These are phyloP conservation scores for Boletus sp. DNA, from an alignment of 768 basidiomycete genomes.

Conservation along the genomic window DNA sequence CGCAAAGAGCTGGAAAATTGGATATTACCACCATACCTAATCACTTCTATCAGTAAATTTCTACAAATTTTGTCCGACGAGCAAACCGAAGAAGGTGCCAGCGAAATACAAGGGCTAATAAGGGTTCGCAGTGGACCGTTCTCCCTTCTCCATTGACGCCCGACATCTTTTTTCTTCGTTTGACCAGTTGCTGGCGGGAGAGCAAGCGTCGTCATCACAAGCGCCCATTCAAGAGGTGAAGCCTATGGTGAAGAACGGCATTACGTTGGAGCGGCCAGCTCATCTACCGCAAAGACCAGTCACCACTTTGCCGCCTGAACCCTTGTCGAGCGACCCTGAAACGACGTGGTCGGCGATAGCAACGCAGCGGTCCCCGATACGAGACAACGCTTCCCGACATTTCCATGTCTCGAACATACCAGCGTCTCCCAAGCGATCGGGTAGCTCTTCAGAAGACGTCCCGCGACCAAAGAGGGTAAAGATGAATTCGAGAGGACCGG, in stretches of 20 bases:
- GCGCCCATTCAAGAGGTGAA: slow-evolving; percentile 12
- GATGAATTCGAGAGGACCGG: slow-evolving; percentile 27
- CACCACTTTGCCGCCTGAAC: slow-evolving; percentile 5
- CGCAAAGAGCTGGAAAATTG: slow-evolving; percentile 43
- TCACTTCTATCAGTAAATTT: slow-evolving; percentile 34
- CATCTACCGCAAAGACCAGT: slow-evolving; percentile 29
- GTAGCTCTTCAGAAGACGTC: slow-evolving; percentile 30
- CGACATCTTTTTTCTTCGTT: slow-evolving; percentile 41
- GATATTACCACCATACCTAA: slow-evolving; percentile 42
- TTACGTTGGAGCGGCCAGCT: slow-evolving; percentile 20
- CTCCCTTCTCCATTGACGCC: slow-evolving; percentile 37
- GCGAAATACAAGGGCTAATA: slow-evolving; percentile 43
- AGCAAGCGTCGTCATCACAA: slow-evolving; percentile 19
- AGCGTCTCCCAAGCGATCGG: slow-evolving; percentile 26
- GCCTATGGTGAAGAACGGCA: slow-evolving; percentile 11
- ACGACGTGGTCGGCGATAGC: slow-evolving; percentile 11
- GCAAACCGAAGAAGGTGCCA: slow-evolving; percentile 20
- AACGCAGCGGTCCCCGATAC: slow-evolving; percentile 9
- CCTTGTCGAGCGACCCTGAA: slow-evolving; percentile 14
- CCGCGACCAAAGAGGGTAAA: slow-evolving; percentile 37
- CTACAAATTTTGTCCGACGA: slow-evolving; percentile 25
- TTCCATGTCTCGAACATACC: slow-evolving; percentile 3
- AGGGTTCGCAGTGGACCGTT: slow-evolving; percentile 57
- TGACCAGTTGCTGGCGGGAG: slow-evolving; percentile 42
- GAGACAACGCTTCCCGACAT: slow-evolving; percentile 12